Conservation (phyloP, 2,329 filamentous ascomycete species). For the Botrytis deweyae region DNA sequence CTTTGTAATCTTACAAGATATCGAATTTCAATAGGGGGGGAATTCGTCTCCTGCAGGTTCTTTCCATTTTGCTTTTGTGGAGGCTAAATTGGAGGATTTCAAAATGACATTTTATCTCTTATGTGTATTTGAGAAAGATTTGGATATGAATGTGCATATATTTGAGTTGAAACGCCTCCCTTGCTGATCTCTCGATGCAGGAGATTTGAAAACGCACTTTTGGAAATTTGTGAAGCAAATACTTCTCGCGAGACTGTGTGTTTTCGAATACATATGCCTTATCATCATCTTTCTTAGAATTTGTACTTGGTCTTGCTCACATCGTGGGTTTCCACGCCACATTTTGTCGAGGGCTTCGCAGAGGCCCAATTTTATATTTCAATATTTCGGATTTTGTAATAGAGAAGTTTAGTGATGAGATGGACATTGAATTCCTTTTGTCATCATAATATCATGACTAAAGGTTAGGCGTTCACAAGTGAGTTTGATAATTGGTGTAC, state of each 20-base stretch:
- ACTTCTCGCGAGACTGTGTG: background rate
- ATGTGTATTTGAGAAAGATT: background rate
- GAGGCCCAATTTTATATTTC: background rate
- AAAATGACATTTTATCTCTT: background rate
- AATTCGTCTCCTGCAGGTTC: background rate
- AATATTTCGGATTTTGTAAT: background rate
- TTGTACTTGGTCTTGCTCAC: background rate
- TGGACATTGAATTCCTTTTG: background rate
- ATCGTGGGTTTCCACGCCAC: background rate
- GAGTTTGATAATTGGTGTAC: too few species aligned
- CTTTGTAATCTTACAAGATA: background rate
- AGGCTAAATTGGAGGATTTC: background rate
- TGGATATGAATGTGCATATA: background rate
- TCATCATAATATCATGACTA: background rate
- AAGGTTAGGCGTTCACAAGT: background rate
- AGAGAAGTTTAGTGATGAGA: background rate
- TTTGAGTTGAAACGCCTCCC: background rate
- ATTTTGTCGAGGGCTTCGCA: accelerated
- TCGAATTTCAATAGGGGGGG: accelerated
- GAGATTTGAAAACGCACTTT: background rate
- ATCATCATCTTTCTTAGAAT: accelerated
- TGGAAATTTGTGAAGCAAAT: background rate
- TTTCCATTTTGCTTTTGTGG: background rate
- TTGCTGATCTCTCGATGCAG: background rate
- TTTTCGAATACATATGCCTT: background rate